These are phyloP conservation scores for Podosphaera xanthii DNA, from an alignment of 2,329 filamentous ascomycete genomes.

Conservation along the genomic window DNA sequence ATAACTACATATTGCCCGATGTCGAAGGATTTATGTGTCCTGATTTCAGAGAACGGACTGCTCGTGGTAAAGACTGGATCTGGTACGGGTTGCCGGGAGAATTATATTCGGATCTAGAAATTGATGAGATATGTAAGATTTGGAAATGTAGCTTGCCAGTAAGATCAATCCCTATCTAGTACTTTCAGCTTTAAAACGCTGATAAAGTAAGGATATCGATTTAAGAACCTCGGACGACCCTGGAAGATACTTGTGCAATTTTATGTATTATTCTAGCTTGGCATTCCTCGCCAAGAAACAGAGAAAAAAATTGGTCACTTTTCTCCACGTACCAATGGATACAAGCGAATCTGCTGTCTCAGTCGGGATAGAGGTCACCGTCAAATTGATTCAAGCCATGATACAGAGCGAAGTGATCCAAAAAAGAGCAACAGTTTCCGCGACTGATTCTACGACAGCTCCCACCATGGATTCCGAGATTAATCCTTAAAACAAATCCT, in stretches of 20 bases:
- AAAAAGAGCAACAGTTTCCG: no score
- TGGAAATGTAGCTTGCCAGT: constrained; percentile 32
- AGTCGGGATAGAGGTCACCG: constrained; percentile 26
- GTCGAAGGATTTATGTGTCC: constrained; percentile 31
- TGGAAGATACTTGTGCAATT: constrained; percentile 55
- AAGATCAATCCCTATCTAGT: constrained; percentile 4
- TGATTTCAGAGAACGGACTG: constrained; percentile 6
- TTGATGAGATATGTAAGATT: constrained; percentile 29
- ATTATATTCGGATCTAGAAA: constrained; percentile 31
- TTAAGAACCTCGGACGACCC: constrained; percentile 44
- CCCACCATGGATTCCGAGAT: no score
- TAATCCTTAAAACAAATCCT: no score
- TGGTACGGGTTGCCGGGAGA: constrained; percentile 32
- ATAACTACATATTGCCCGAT: constrained; percentile 48
- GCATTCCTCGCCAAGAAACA: constrained; percentile 28
- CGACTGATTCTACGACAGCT: no score
- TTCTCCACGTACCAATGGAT: constrained; percentile 49
- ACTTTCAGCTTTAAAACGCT: not conserved
- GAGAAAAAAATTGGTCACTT: constrained; percentile 31
- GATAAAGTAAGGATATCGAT: constrained; percentile 18
- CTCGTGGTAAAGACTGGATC: constrained; percentile 24
- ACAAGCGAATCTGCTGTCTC: constrained; percentile 25
- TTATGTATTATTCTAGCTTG: constrained; percentile 51
- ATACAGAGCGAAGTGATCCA: constrained; percentile 19
- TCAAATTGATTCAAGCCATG: constrained; percentile 33